These are phyloP conservation scores for Alternaria ventricosa DNA, from an alignment of 2,329 filamentous ascomycete species.

Conservation along the genomic window DNA sequence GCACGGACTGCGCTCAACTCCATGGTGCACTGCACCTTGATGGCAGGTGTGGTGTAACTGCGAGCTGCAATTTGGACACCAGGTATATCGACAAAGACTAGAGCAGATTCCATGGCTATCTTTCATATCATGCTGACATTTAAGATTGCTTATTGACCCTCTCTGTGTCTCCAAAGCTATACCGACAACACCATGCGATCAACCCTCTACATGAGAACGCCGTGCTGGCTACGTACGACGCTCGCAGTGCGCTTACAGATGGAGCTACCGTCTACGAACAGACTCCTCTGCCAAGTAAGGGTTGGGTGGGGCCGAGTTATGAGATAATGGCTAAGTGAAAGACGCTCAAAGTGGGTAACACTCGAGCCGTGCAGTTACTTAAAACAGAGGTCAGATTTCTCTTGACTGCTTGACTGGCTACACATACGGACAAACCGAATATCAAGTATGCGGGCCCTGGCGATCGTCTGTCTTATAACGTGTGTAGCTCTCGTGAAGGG, in stretches of 20 bases:
- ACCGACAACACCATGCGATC: neutral
- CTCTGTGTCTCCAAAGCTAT: too few relatives aligned
- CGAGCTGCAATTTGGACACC: neutral
- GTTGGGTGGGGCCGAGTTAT: neutral
- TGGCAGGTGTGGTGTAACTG: neutral
- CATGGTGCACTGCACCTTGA: neutral
- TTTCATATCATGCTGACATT: too few relatives aligned
- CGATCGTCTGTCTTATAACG: neutral
- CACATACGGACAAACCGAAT: neutral
- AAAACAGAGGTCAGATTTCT: neutral
- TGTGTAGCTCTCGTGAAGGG: neutral
- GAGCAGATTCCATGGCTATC: too few relatives aligned
- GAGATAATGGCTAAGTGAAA: neutral
- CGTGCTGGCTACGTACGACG: neutral
- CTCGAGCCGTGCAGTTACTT: neutral
- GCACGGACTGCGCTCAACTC: too few relatives aligned
- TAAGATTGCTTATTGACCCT: too few relatives aligned
- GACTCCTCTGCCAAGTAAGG: too few relatives aligned
- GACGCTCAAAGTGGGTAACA: neutral
- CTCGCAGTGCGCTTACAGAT: neutral
- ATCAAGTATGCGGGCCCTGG: neutral
- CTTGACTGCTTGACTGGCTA: neutral
- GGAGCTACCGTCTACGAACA: too few relatives aligned
- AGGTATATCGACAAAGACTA: too few relatives aligned
- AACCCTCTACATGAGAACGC: neutral